Evolutionary conservation across 768 basidiomycete genomes (phyloP), one percentile per base, ranked within the genome.

Genomic region (Boletus subcaerulescens): DNA sequence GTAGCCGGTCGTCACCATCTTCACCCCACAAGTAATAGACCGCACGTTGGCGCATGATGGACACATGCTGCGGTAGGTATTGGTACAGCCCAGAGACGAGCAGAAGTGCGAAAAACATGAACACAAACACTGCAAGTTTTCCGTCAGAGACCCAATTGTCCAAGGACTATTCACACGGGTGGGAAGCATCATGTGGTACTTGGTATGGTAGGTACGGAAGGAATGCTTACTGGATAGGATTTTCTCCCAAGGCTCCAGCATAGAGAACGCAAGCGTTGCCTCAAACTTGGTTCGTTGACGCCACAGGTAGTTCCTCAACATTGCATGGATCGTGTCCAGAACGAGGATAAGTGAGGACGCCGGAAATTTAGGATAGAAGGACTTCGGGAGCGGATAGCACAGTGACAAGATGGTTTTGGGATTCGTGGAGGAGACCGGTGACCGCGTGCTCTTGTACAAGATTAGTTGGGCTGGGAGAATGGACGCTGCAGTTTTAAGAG

Each of bases 241-340:
- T 63, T 85, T 84, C 73, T 89, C 87, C 87, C 86, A 87, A 52
- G 81, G 78, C 67, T 89, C 85, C 54, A 87, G 74, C 74, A 87
- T 80, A 17, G 77, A 74, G 41, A 87, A 70, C 5, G 76, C 86
- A 50, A 83, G 79, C 0, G 84, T 85, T 12, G 78, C 73, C 67
- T 86, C 85, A 41, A 71, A 68, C 57, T 69, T 72, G 50, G 50
- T 52, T 43, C 69, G 60, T 38, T 72, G 71, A 20, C 71, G 69
- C 62, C 59, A 60, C 20, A 71, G 50, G 56, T 71, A 71, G 43
- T 71, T 57, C 29, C 55, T 60, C 61, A 69, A 59, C 65, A 69
- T 71, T 50, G 58, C 59, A 58, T 65, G 46, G 49, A 65, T 50
- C 45, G 53, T 22, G n/a, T 32, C 39, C 36, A 50, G 44, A 14